Conservation (phyloP, 2,329 filamentous ascomycete species). For the Ophiocordyceps robertsii region DNA sequence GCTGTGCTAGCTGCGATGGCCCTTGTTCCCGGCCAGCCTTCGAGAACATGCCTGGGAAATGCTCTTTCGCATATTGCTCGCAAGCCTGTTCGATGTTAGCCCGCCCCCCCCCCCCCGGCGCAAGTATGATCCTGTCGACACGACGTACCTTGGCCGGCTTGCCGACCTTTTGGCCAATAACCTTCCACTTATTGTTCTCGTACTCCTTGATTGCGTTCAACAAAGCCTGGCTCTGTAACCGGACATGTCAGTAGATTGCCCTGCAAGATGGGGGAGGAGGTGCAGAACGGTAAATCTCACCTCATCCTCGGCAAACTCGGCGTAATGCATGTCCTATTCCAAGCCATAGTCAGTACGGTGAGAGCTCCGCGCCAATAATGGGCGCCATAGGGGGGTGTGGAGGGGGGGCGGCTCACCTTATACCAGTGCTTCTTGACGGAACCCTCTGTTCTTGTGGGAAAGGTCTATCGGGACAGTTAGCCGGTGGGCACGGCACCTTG, state of each 20-base stretch:
- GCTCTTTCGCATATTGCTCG: slow-evolving; percentile 86
- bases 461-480: slow-evolving; percentile 44
- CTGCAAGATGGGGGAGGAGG: slow-evolving; percentile 6
- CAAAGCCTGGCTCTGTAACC: slow-evolving; percentile 55
- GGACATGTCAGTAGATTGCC: slow-evolving; percentile 6
- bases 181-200: slow-evolving; percentile 97
- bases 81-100: slow-evolving; percentile 25
- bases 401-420: slow-evolving; percentile 46
- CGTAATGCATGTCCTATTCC: slow-evolving; percentile 90
- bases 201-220: slow-evolving; percentile 96
- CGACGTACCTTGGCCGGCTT: slow-evolving; percentile 71
- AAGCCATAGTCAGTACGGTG: slow-evolving; percentile 2
- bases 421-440: slow-evolving; percentile 99
- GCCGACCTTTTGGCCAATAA: slow-evolving; percentile 89
- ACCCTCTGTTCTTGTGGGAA: slow-evolving; percentile 85
- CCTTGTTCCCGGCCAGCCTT: slow-evolving; percentile 10
- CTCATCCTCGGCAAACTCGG: slow-evolving; percentile 95
- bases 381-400: too few relatives aligned
- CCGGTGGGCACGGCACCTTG: neutral
- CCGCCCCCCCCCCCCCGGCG: too few relatives aligned
- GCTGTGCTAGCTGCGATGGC: slow-evolving; percentile 7
- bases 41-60: slow-evolving; percentile 49
- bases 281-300: slow-evolving; percentile 32
- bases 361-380: neutral
- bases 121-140: neutral